Conservation (phyloP, 257 asterid genomes). For the Plectranthus barbatus region DNA sequence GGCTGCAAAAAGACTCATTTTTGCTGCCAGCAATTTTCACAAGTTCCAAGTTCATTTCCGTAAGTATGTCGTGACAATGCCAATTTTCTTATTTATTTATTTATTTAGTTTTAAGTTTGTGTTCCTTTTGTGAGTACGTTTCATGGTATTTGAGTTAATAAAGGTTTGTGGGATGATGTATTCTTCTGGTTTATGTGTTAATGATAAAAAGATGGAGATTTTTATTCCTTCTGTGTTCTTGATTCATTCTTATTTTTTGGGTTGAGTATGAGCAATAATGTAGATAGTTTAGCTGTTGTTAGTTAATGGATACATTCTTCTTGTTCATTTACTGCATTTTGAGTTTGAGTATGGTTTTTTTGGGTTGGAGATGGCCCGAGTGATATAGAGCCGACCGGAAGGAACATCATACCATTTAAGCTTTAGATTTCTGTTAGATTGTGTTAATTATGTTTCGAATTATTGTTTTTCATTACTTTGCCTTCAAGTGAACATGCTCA, state of each 20-base stretch:
- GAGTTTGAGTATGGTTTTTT: no score
- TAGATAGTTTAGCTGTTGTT: neutral
- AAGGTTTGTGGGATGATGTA: neutral
- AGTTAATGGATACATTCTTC: neutral
- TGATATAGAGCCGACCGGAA: neutral
- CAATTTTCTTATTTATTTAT: neutral
- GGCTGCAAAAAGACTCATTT: conserved; percentile 33
- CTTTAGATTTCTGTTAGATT: neutral
- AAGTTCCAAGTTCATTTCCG: conserved; percentile 22
- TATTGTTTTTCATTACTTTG: no score
- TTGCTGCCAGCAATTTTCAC: conserved; percentile 33
- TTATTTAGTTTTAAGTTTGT: no score
- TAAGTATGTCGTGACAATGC: conserved; percentile 14
- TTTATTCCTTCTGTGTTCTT: neutral
- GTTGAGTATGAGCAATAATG: neutral
- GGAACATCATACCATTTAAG: neutral
- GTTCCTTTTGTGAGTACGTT: neutral
- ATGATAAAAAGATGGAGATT: conserved; percentile 6
- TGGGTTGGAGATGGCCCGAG: no score
- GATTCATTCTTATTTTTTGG: conserved; percentile 7
- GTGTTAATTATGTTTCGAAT: neutral
- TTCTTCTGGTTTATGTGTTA: neutral
- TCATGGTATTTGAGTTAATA: neutral
- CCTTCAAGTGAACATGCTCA: neutral
- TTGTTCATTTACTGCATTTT: no score